A percentile compares a stretch with the other conserved stretches of the same genome.
Conservation (phyloP, 2,329 filamentous ascomycete species). For the Colletotrichum chrysophilum region DNA sequence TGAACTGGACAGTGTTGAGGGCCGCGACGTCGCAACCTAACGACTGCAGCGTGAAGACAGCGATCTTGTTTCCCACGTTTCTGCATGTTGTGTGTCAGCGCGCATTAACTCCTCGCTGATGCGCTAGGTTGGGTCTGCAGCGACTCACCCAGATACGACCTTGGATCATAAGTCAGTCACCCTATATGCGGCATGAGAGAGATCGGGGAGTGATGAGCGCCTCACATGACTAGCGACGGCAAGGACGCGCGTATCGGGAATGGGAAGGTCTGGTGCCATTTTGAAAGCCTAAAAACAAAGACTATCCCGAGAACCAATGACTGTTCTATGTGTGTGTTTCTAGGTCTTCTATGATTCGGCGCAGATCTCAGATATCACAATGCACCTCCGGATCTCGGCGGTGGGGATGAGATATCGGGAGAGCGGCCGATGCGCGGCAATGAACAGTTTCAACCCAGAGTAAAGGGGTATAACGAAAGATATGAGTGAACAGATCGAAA, state of each 20-base stretch:
- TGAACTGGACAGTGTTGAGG: constrained; percentile 97
- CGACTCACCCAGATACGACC: constrained; percentile 49
- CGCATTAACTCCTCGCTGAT: neutral
- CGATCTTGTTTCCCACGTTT: constrained; percentile 98
- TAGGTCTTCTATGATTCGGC: neutral
- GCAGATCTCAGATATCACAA: neutral
- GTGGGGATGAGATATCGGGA: neutral
- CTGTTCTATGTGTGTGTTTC: neutral
- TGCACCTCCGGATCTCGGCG: neutral
- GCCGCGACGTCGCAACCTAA: constrained; percentile 93
- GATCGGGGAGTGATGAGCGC: constrained; percentile 14
- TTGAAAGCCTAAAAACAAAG: neutral
- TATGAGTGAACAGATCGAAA: neutral
- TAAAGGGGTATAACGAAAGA: neutral
- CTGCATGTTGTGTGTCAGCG: constrained; percentile 49
- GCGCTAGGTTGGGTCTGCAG: neutral
- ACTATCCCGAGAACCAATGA: neutral
- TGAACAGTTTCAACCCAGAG: neutral
- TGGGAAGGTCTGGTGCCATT: constrained; percentile 46
- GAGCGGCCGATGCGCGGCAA: neutral
- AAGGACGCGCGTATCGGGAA: constrained; percentile 72
- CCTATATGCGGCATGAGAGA: constrained; percentile 14
- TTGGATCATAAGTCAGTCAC: constrained; percentile 28
- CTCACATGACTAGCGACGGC: constrained; percentile 95
- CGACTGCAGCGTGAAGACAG: constrained; percentile 91